phyloP scores from a whole-genome alignment of 805 yeast genomes.

The Monosporozyma aquatica region DNA sequence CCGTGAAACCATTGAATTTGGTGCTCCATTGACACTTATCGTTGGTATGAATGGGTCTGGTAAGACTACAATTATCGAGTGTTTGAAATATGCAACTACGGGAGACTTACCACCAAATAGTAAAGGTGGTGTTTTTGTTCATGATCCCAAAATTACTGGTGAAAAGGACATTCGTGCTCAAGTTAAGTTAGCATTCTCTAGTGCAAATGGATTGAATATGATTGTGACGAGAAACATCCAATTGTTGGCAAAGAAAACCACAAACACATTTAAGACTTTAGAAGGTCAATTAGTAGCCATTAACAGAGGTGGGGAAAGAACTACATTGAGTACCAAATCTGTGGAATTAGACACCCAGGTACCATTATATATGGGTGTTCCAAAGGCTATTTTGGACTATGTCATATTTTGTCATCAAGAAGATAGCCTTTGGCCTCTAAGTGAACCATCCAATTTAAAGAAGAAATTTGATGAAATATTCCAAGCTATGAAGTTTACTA shows the following conservation, averaged over 20 bases:
- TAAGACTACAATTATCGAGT: conserved; percentile 91
- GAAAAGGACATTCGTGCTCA: conserved; percentile 79
- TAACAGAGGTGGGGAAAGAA: conserved; percentile 51
- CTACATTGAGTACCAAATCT: conserved; percentile 70
- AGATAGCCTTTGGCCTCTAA: conserved; percentile 91
- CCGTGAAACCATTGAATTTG: conserved; percentile 80
- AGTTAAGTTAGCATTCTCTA: conserved; percentile 76
- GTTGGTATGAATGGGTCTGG: conserved; percentile 97
- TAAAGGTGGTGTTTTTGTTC: conserved; percentile 91
- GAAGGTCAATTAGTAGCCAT: conserved; percentile 79
- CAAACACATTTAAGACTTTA: conserved; percentile 74
- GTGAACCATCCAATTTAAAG: conserved; percentile 82
- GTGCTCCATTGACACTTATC: conserved; percentile 81
- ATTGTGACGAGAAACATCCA: conserved; percentile 81
- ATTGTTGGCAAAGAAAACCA: conserved; percentile 50
- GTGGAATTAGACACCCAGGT: conserved; percentile 76
- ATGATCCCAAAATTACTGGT: conserved; percentile 78
- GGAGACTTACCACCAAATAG: conserved; percentile 94
- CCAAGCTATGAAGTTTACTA: conserved; percentile 88
- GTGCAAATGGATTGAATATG: conserved; percentile 67
- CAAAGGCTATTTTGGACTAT: conserved; percentile 77
- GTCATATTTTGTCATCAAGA: conserved; percentile 97
- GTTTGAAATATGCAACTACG: conserved; percentile 87
- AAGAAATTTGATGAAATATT: conserved; percentile 94
- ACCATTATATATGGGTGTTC: conserved; percentile 79